A percentile compares a stretch with the other conserved stretches of the same genome.
phyloP scores from a whole-genome alignment of 1,139 yeast species.

The Saccharomyces hybrid region DNA sequence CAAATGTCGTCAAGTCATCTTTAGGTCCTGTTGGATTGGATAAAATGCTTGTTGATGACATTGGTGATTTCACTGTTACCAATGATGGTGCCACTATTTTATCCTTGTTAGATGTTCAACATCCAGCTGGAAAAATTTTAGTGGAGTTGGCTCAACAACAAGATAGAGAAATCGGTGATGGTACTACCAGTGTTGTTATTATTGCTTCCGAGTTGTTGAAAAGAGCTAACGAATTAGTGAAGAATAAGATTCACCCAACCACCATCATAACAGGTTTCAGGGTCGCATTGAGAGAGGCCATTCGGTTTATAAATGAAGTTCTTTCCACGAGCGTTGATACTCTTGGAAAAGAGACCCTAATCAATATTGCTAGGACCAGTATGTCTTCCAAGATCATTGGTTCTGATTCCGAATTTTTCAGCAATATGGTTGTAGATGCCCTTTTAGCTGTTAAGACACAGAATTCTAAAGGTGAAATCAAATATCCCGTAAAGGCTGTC shows the following conservation, averaged over 20 bases:
- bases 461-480: slow-evolving; percentile 78
- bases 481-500: slow-evolving; percentile 96
- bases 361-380: slow-evolving; percentile 91
- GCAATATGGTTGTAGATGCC: slow-evolving; percentile 89
- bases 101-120: slow-evolving; percentile 88
- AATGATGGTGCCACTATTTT: slow-evolving; percentile 98
- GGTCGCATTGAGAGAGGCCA: slow-evolving; percentile 87
- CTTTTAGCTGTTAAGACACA: slow-evolving; percentile 91
- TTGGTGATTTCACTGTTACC: slow-evolving; percentile 97
- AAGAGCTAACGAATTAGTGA: slow-evolving; percentile 90
- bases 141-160: slow-evolving; percentile 98
- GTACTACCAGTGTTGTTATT: slow-evolving; percentile 93
- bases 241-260: slow-evolving; percentile 92
- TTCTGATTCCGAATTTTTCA: slow-evolving; percentile 86
- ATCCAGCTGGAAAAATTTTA: slow-evolving; percentile 95
- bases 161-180: slow-evolving; percentile 98
- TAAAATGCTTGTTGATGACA: slow-evolving; percentile 97
- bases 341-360: slow-evolving; percentile 73
- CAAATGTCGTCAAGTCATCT: slow-evolving; percentile 94
- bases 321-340: slow-evolving; percentile 73
- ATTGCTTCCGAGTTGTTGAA: slow-evolving; percentile 88
- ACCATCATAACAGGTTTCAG: slow-evolving; percentile 95
- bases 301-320: slow-evolving; percentile 79
- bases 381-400: slow-evolving; percentile 98
- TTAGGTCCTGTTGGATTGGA: slow-evolving; percentile 98